These are phyloP conservation scores for Brettanomyces anomalus DNA, from an alignment of 805 yeast genomes.

Conservation along the genomic window DNA sequence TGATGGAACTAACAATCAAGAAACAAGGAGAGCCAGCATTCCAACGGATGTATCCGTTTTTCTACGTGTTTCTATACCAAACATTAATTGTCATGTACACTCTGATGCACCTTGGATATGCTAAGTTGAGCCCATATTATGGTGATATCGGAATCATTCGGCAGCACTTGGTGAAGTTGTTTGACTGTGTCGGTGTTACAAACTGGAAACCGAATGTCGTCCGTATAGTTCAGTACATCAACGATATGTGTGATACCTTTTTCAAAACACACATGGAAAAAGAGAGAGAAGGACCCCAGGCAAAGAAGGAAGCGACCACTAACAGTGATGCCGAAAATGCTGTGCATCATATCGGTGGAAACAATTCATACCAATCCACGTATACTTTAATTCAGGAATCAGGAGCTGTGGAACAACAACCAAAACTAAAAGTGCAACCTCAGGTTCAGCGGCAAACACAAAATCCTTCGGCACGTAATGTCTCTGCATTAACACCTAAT, in stretches of 20 bases:
- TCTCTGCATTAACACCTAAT: too few species aligned
- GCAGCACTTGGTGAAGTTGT: conserved; percentile 22
- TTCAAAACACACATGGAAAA: conserved; percentile 14
- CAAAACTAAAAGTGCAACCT: too few species aligned
- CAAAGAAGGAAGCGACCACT: too few species aligned
- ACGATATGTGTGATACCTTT: conserved; percentile 24
- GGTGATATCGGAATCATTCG: conserved; percentile 18
- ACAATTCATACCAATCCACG: too few species aligned
- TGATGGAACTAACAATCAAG: conserved; percentile 26
- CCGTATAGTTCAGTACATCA: conserved; percentile 23
- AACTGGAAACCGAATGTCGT: conserved; percentile 24
- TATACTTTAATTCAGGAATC: too few species aligned
- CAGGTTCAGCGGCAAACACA: too few species aligned
- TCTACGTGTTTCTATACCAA: conserved; percentile 41
- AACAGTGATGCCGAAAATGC: too few species aligned
- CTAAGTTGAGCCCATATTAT: conserved; percentile 19
- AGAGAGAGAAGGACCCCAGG: background rate
- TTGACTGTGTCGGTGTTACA: conserved; percentile 18
- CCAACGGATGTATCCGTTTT: conserved; percentile 35
- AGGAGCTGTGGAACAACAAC: too few species aligned
- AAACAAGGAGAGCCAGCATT: conserved; percentile 22
- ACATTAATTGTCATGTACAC: conserved; percentile 44
- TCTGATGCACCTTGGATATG: conserved; percentile 34
- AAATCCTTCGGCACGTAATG: too few species aligned
- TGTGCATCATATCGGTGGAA: too few species aligned